Evolutionary conservation across 805 yeast species (phyloP).

Genomic region (Peterozyma toletana): DNA sequence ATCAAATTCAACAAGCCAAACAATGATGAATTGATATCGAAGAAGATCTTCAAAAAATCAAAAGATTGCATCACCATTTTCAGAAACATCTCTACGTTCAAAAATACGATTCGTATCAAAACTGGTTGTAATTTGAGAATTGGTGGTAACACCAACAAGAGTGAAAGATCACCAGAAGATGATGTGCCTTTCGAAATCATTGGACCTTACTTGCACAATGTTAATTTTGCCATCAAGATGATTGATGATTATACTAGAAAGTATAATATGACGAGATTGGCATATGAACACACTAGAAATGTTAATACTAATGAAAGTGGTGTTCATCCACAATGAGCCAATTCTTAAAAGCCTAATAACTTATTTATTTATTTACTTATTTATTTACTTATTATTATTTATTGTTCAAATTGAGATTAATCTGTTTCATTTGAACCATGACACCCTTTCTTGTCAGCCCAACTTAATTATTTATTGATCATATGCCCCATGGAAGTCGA

Average conservation of each 20-base stretch:
- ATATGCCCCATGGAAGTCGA: too few species aligned
- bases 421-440: too few species aligned
- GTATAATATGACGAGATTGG: not conserved
- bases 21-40: slow-evolving; percentile 2
- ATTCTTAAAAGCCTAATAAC: too few species aligned
- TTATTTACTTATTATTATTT: too few species aligned
- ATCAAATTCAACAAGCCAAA: slow-evolving; percentile 2
- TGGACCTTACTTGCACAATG: slow-evolving; percentile 8
- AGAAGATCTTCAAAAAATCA: slow-evolving; percentile 4
- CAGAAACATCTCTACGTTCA: slow-evolving; percentile 7
- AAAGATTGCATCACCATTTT: slow-evolving; percentile 6
- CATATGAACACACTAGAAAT: too few species aligned
- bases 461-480: too few species aligned
- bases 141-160: not conserved
- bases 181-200: slow-evolving; percentile 5
- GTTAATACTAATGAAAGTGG: too few species aligned
- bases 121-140: slow-evolving; percentile 8
- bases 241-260: slow-evolving; percentile 8
- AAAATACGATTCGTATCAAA: slow-evolving; percentile 6
- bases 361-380: too few species aligned
- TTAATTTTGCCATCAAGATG: slow-evolving; percentile 8
- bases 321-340: too few species aligned
- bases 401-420: too few species aligned
- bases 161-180: slow-evolving; percentile 5
- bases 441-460: too few species aligned